Base-by-base conservation (phyloP, 331 rosid genomes). In the Cydonia oblonga region DNA sequence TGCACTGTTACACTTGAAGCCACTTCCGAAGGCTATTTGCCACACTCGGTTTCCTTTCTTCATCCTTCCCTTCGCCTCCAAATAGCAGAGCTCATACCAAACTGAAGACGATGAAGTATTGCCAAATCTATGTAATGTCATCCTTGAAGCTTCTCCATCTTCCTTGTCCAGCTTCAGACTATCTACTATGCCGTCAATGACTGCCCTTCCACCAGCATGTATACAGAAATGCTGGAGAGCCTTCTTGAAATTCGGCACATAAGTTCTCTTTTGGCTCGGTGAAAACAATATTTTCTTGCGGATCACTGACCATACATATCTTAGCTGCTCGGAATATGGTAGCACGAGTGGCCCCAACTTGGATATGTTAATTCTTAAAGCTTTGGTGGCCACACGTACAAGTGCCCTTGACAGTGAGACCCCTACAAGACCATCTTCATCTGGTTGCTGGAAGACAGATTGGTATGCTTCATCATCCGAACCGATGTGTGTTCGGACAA, bases 131-230 rank as follows among this genome's bases (percentile, higher is more conserved):
- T 42, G 84, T 11, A 90, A 64, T 42, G 96, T 72, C 97, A 92
- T 90, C 76, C 83, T 88, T 72, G 96, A 92, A 19, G 96, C 89
- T 64, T 92, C 95, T 40, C 78, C 81, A 19, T 92, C 90, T 75
- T 83, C 85, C 71, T 86, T 87, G 8, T 82, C 64, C 82, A 92
- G 75, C 75, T 79, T 76, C 29, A 88, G 83, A 66, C 78, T 84
- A 42, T 82, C 79, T 75, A 85, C 88, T 46, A 92, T 83, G 56
- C 85, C 87, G 69, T 92, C 86, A 7, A 88, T 79, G 13, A 89
- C 92, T 4, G 88, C 70, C 61, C 84, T 89, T 19, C 96, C 96
- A n/a, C 97, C 97, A 1, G 96, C 96, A 65, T 92, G 96, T 53
- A 88, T 81, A 65, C 96, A 90, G 76, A 90, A 90, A 76, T 90